phyloP scores from a whole-genome alignment of 2,329 filamentous ascomycete genomes.

The Hypoxylon sp. region DNA sequence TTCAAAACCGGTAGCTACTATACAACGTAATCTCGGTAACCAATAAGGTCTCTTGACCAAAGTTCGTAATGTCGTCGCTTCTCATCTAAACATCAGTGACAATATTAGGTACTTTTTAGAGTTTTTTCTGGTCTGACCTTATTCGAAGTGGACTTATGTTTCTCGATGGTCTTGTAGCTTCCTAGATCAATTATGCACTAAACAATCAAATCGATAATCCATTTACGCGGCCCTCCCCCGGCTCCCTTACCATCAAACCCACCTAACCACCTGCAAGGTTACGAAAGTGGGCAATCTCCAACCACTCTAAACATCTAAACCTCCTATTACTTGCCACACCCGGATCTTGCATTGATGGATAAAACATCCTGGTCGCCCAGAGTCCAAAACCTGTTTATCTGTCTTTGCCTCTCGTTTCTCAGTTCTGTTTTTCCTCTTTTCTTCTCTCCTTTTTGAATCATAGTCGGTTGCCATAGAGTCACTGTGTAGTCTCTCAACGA shows the following conservation, averaged over 20 bases:
- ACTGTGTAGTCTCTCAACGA: slow-evolving; percentile 15
- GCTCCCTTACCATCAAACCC: neutral
- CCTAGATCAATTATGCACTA: slow-evolving; percentile 2
- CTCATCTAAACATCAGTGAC: neutral
- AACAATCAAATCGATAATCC: slow-evolving; percentile 20
- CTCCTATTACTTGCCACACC: slow-evolving; percentile 31
- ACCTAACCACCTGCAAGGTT: slow-evolving; percentile 21
- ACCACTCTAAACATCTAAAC: slow-evolving; percentile 16
- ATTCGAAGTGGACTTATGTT: slow-evolving; percentile 5
- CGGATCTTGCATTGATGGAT: slow-evolving; percentile 43
- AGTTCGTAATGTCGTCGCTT: slow-evolving; percentile 12
- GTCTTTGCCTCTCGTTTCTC: slow-evolving; percentile 26
- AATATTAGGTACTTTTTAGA: slow-evolving; percentile 27
- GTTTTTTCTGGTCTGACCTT: slow-evolving; percentile 3
- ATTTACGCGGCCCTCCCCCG: slow-evolving; percentile 27
- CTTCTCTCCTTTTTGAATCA: slow-evolving; percentile 12
- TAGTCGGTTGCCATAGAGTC: slow-evolving; percentile 14
- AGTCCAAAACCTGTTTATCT: slow-evolving; percentile 40
- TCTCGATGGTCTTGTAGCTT: slow-evolving; percentile 2
- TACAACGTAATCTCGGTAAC: slow-evolving; percentile 25
- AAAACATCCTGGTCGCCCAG: slow-evolving; percentile 32
- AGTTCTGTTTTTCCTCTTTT: slow-evolving; percentile 15
- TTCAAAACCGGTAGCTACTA: slow-evolving; percentile 17
- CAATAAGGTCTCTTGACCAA: slow-evolving; percentile 23
- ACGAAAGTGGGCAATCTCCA: slow-evolving; percentile 17